Evolutionary conservation across 345 rosid genomes (phyloP), one percentile per base, ranked within the genome.

Genomic region (Eucalyptus microcorys): DNA sequence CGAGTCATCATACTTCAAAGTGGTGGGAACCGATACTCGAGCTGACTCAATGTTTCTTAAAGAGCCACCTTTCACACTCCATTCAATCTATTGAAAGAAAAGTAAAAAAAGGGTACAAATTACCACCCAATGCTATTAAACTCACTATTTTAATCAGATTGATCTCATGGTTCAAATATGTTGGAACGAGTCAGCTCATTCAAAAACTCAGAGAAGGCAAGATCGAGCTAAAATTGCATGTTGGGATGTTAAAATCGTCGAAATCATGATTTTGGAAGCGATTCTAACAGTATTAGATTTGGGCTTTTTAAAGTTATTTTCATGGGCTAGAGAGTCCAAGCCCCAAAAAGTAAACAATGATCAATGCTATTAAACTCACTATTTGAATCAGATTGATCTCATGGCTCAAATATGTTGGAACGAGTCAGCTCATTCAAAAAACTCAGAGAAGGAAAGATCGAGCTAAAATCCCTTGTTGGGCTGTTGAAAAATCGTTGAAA

Each of bases 31-130:
- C 81, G 99, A 98, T 89, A 97, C 91, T 88, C 98, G 97, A 88
- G 99, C 99, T 90, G 99, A 97, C 88, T 97, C 98, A n/a, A 94
- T 90, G 92, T 98, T 98, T 91, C 98, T 93, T 87, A 96, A 87
- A 68, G 97, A 91, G 88, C 98, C 99, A 92, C 99, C 98, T 92
- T 91, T 95, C 84, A 97, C 94, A 91, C 94, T 97, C 96, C 97
- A 97, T 88, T 96, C 99, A 93, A 98, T 94, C 99, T 71, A 37
- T 71, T 98, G 93, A 88, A 52, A 2, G 84, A 22, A 34, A 55
- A 45, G 34, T 27, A 43, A 22, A 22, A 19, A 43, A 40, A 86
- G 2, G 13, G 87, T 19, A 49, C 42, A 50, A 49, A 86, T 71
- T 71, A 37, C 14, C 68, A 59, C 24, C 45, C 7, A n/a, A 37